Evolutionary conservation across 805 yeast species (phyloP), one percentile per base, ranked within the genome.

Genomic region (Pichia membranifaciens): DNA sequence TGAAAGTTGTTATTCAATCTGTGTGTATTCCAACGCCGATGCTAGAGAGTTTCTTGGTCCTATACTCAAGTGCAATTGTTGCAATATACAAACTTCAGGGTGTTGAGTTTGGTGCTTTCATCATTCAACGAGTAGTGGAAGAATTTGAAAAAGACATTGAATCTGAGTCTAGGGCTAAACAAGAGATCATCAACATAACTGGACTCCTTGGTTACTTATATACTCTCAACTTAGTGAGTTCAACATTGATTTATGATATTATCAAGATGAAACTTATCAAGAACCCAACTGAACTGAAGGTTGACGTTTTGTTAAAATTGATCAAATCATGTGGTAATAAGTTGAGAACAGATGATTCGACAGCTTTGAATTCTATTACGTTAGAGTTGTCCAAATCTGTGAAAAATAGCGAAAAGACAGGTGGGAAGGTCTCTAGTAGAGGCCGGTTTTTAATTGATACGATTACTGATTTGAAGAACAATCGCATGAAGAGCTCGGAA

Each of bases 341-440:
- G 58, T 77, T 93, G 66, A 79, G 99, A 60, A 69, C 86, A 4
- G 99, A 93, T 62, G 99, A 93, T 61, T 95, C 98, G 1, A 64
- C 75, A 9, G 82, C 96, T 0, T 72, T 93, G 45, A 89, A 85
- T 59, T 90, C 86, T 38, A 89, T 91, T 41, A 79, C 89, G 12
- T 45, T 76, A 3, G 70, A 73, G 37, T 68, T 84, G 33, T 86
- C 83, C 53, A 68, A 68, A 31, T 65, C 74, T 2, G 64, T 76
- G 3, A 55, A 70, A 1, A 60, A 64, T 1, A 60, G 72, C 15
- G 71, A 71, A 17, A 64, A 61, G 12, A 47, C 44, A 12, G 64
- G 62, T 5, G 59, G 60, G 5, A 56, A 64, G 48, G 60, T 63
- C 57, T 78, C 64, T 38, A 68, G 93, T 2, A 81, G 98, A 64